Evolutionary conservation across 176 grass and related monocot genomes (phyloP).

Genomic region (Cocos nucifera): DNA sequence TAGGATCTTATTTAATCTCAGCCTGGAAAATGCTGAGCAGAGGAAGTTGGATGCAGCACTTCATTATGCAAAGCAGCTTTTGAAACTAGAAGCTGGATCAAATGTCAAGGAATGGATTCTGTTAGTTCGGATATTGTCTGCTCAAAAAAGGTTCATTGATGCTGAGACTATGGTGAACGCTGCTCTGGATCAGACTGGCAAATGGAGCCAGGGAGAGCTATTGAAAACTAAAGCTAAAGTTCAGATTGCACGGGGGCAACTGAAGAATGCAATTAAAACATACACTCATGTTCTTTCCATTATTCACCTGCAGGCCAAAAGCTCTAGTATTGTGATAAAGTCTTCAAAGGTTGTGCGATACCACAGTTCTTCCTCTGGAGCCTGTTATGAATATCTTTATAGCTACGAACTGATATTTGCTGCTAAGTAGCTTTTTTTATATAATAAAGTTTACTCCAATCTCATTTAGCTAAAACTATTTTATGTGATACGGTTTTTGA

Average conservation of each 20-base stretch:
- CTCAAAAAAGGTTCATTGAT: slow-evolving; percentile 65
- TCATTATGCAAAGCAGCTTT: slow-evolving; percentile 61
- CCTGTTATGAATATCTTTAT: too few species aligned
- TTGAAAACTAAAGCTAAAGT: slow-evolving; percentile 83
- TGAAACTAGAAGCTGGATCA: slow-evolving; percentile 76
- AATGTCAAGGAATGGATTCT: slow-evolving; percentile 85
- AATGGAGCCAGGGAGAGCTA: slow-evolving; percentile 66
- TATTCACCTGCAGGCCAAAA: slow-evolving; percentile 68
- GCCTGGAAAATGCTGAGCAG: slow-evolving; percentile 80
- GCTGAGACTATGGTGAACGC: slow-evolving; percentile 67
- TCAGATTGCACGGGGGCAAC: slow-evolving; percentile 53
- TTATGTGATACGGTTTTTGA: too few species aligned
- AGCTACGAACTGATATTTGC: too few species aligned
- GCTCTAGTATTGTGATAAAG: slow-evolving; percentile 41
- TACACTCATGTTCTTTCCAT: slow-evolving; percentile 81
- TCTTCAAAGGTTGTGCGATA: slow-evolving; percentile 36
- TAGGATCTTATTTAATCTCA: slow-evolving; percentile 52
- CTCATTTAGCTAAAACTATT: too few species aligned
- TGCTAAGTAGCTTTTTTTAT: too few species aligned
- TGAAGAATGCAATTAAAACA: slow-evolving; percentile 62
- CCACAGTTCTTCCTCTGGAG: too few species aligned
- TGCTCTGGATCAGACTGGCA: slow-evolving; percentile 78
- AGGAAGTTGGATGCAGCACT: slow-evolving; percentile 83
- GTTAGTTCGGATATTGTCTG: slow-evolving; percentile 75
- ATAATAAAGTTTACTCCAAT: too few species aligned